Conservation (phyloP, 2,329 filamentous ascomycete genomes). For the Fusarium oxysporum region DNA sequence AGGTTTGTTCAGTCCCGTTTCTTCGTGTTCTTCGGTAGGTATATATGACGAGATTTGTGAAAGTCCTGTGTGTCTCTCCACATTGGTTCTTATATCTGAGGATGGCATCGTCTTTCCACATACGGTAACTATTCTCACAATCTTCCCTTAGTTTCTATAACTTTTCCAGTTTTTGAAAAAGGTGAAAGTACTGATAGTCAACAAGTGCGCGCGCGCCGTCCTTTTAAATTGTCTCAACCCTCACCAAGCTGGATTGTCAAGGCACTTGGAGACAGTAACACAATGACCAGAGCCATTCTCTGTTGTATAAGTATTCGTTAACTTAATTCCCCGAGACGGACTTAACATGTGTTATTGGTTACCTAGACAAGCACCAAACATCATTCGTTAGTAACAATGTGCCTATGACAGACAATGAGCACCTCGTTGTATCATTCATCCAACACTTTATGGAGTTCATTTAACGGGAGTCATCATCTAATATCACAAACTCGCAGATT, state of each 20-base stretch:
- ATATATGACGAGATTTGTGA: not conserved
- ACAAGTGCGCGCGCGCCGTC: not conserved
- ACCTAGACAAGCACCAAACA: not conserved
- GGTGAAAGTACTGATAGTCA: not conserved
- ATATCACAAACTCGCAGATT: not conserved
- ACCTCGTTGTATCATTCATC: not conserved
- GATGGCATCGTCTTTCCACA: not conserved
- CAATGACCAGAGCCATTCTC: not conserved
- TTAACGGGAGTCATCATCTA: not conserved
- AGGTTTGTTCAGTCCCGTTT: not conserved
- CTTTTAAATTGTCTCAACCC: not conserved
- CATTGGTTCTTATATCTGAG: not conserved
- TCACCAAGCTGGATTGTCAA: not conserved
- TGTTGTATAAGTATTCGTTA: not conserved
- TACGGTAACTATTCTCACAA: not conserved
- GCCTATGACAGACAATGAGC: not conserved
- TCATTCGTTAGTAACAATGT: not conserved
- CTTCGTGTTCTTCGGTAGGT: not conserved
- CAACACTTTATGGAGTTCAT: not conserved
- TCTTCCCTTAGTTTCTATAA: not conserved
- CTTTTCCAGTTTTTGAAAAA: not conserved
- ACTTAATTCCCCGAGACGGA: conserved; percentile 1
- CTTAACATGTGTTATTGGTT: not conserved
- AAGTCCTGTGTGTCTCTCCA: not conserved
- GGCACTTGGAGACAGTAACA: not conserved